Conservation (phyloP, 2,329 filamentous ascomycete species). For the Zymoseptoria pseudotritici region DNA sequence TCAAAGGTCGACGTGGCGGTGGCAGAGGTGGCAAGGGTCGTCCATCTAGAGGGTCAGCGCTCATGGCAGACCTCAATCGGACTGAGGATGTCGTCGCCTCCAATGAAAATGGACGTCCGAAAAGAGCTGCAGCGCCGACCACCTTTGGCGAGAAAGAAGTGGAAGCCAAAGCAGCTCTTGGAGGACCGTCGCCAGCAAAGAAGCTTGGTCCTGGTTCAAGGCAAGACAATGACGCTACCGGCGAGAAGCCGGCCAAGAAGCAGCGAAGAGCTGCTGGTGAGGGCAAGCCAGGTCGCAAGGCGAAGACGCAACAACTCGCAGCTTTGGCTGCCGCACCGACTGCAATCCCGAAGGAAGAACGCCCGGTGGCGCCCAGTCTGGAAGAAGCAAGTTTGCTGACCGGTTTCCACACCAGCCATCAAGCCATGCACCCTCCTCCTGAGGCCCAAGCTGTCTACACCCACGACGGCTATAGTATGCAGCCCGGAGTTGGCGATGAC, state of each 20-base stretch:
- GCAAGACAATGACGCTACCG: conserved; percentile 22
- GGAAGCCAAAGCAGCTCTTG: conserved; percentile 55
- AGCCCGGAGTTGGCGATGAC: conserved; percentile 14
- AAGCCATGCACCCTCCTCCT: conserved; percentile 8
- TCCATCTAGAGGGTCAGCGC: conserved; percentile 44
- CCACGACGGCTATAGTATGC: conserved; percentile 13
- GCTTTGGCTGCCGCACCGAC: conserved; percentile 22
- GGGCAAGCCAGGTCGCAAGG: conserved; percentile 31
- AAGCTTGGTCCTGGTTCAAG: conserved; percentile 24
- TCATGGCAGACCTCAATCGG: conserved; percentile 57
- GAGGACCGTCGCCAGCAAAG: conserved; percentile 45
- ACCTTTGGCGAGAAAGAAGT: conserved; percentile 60
- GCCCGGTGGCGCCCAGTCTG: conserved; percentile 19
- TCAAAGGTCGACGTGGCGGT: conserved; percentile 27
- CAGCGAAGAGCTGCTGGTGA: conserved; percentile 26
- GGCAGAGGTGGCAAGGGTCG: conserved; percentile 43
- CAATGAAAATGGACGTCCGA: conserved; percentile 39
- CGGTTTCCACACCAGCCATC: conserved; percentile 18
- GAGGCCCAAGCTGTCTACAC: conserved; percentile 17
- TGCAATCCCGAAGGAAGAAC: conserved; percentile 29
- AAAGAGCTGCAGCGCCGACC: conserved; percentile 57
- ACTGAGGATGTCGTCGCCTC: conserved; percentile 28
- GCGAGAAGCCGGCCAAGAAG: conserved; percentile 29
- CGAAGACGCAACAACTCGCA: conserved; percentile 36
- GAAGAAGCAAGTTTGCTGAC: conserved; percentile 30